Base-by-base conservation (phyloP, 2,329 filamentous ascomycete genomes). In the Nothophoma quercina region DNA sequence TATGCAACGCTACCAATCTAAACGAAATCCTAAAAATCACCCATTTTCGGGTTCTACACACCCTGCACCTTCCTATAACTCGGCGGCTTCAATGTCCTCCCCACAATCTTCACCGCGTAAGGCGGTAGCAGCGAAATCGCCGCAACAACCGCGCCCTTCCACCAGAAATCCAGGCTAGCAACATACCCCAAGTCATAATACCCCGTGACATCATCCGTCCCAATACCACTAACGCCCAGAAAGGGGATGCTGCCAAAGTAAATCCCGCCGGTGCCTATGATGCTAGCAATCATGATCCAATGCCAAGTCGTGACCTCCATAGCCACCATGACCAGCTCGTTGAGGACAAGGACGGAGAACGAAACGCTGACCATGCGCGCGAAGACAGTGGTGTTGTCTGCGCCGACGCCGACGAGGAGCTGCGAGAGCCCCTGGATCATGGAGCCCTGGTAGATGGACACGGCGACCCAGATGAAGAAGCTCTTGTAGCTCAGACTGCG, bases 271-370 rank as follows among this genome's bases (percentile, higher is more conserved):
- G 95, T 99, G 12, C 91, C 93, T 5, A 96, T 68, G 55, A 98
- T 89, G 61, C 84, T 88, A 43, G 90, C 78, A 47, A 96, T 88
- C 93, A 98, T 98, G 57, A 93, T 82, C 30, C 89, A 89, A 74
- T 98, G 95, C 95, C 95, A 99, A 0, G 95, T 99, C 3, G 91
- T 96, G 64, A 99, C 90, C 71, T 96, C 90, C 53, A 96, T 91
- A 3, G 93, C 93, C 2, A 98, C 95, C 96, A 99, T 99, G 64
- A 96, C 84, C 54, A 99, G 83, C 73, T 99, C 95, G 73, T 98
- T 99, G 56, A 98, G 79, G 5, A 99, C 87, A 2, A 99, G 84
- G 0, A 92, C 91, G 0, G 93, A 96, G 71, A 96, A 99, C 51
- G 88, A 92, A 36, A 99, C 90, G 19, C 90, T 86, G 47, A 98